Conservation (phyloP, 495 filamentous ascomycete genomes). For the Penicillium subrubescens region DNA sequence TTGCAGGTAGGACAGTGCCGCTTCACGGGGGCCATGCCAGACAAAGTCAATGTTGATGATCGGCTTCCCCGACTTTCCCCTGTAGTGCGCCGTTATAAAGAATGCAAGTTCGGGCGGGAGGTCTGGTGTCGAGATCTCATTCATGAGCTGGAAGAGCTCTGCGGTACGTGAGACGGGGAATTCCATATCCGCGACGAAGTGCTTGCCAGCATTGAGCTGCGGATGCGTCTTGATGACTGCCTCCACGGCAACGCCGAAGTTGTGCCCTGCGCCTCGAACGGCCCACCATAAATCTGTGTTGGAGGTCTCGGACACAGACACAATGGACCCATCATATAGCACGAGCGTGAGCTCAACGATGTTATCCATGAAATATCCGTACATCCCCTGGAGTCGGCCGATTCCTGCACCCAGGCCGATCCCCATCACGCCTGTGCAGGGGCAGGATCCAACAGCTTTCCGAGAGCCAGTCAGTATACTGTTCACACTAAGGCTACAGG, state of each 20-base stretch:
- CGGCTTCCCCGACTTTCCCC: neutral
- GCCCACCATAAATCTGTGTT: conserved; percentile 42
- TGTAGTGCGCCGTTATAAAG: neutral
- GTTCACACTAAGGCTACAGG: too few relatives aligned
- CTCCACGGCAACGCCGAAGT: conserved; percentile 31
- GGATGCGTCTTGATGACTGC: neutral
- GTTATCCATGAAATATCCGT: neutral
- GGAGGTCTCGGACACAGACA: conserved; percentile 24
- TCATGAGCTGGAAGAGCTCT: neutral
- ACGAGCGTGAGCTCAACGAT: neutral
- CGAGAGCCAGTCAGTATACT: neutral
- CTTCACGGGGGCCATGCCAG: neutral
- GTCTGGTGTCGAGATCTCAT: neutral
- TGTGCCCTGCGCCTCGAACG: conserved; percentile 34
- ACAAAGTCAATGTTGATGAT: neutral
- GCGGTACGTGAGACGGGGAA: neutral
- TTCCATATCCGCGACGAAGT: neutral
- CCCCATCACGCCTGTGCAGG: conserved; percentile 1
- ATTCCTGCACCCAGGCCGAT: neutral
- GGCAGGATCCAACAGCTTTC: conserved; percentile 1
- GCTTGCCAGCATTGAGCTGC: neutral
- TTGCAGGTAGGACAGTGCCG: too few relatives aligned
- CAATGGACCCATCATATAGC: neutral
- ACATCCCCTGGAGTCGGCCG: neutral
- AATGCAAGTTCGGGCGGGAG: neutral